Evolutionary conservation across 495 filamentous ascomycete species (phyloP).

Genomic region (Penicillium maclennaniae): DNA sequence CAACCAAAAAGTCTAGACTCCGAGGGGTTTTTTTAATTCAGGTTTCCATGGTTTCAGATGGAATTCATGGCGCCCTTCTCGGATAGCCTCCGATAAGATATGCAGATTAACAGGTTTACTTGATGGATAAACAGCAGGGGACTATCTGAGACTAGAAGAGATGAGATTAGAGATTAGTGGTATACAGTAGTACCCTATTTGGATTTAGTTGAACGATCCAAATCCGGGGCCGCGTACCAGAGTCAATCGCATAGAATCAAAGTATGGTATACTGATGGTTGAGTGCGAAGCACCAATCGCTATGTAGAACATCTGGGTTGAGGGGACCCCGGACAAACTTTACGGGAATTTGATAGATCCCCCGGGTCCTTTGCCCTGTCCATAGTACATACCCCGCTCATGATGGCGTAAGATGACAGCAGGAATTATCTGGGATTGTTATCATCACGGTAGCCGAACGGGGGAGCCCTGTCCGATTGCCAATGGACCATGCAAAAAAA

Average conservation of each 20-base stretch:
- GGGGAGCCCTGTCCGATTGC: slow-evolving; percentile 6
- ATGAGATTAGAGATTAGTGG: no score
- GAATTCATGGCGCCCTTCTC: not conserved
- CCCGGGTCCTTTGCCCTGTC: no score
- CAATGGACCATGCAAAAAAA: slow-evolving; percentile 13
- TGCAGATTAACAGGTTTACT: not conserved
- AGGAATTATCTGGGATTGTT: not conserved
- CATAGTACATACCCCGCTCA: not conserved
- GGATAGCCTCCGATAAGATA: not conserved
- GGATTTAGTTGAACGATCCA: no score
- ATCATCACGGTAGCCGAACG: not conserved
- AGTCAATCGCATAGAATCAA: no score
- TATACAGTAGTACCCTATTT: no score
- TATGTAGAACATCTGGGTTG: not conserved
- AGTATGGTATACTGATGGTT: not conserved
- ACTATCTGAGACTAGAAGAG: no score
- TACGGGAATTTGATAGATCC: not conserved
- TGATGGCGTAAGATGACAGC: slow-evolving; percentile 3
- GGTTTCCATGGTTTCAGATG: not conserved
- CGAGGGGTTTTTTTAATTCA: not conserved
- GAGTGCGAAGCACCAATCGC: not conserved
- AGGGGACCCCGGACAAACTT: not conserved
- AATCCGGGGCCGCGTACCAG: not conserved
- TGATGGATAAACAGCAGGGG: no score
- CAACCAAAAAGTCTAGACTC: not conserved